phyloP scores from a whole-genome alignment of 2,329 filamentous ascomycete species.

The Paradendryphiella salina region DNA sequence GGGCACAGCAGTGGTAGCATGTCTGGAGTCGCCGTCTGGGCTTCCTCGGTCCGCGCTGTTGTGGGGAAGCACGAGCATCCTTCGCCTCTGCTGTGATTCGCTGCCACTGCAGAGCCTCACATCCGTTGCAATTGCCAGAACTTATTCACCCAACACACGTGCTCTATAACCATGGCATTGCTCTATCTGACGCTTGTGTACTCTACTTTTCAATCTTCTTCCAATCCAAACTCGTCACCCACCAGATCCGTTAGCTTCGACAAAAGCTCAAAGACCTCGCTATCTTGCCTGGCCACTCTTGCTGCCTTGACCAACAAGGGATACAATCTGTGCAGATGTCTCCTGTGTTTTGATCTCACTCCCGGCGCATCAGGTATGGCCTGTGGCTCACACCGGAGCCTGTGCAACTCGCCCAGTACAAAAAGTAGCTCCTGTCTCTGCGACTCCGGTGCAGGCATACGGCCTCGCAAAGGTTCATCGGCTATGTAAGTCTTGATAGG shows the following conservation, averaged over 20 bases:
- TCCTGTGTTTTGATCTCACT: conserved; percentile 52
- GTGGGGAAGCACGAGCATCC: conserved; percentile 8
- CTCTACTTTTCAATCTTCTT: conserved; percentile 21
- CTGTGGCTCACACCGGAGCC: conserved; percentile 68
- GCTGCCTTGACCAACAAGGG: conserved; percentile 71
- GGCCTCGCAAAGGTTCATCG: conserved; percentile 84
- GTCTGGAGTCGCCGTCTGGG: conserved; percentile 16
- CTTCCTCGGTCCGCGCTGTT: conserved; percentile 7
- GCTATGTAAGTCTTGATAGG: conserved; percentile 83
- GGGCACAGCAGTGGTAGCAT: background rate
- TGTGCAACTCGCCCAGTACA: conserved; percentile 67
- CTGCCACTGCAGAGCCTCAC: background rate
- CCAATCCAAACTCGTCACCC: conserved; percentile 43
- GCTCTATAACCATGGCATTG: background rate
- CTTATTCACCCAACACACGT: background rate
- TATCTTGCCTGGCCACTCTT: conserved; percentile 64
- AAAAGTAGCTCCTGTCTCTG: conserved; percentile 79
- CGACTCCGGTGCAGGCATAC: conserved; percentile 83
- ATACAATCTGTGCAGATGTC: conserved; percentile 80
- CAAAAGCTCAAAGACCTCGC: conserved; percentile 57
- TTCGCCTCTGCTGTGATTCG: background rate
- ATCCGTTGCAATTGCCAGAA: too few species aligned
- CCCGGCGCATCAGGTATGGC: conserved; percentile 62
- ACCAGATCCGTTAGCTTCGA: conserved; percentile 48
- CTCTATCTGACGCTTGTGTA: background rate